These are phyloP conservation scores for Tylopilus sp. DNA, from an alignment of 1,284 basidiomycete species.

Conservation along the genomic window DNA sequence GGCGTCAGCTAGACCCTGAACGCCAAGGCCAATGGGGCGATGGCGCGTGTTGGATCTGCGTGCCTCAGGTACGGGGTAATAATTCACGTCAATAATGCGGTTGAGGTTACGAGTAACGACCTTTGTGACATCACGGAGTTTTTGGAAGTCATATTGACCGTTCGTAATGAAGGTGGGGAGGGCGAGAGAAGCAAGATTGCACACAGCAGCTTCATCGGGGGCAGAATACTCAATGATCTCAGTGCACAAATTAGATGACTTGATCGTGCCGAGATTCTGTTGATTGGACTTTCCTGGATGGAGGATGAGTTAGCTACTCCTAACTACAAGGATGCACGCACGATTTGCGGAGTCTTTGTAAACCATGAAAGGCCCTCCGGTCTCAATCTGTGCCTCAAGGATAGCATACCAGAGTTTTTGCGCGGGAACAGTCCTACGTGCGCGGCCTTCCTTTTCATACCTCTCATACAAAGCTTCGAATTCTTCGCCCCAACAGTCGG, in stretches of 20 bases:
- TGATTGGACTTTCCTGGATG: constrained; percentile 90
- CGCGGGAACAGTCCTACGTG: constrained; percentile 84
- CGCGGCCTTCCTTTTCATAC: constrained; percentile 92
- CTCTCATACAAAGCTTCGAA: constrained; percentile 88
- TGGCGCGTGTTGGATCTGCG: constrained; percentile 95
- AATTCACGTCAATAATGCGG: constrained; percentile 91
- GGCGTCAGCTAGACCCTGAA: constrained; percentile 96
- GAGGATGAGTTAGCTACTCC: constrained; percentile 4
- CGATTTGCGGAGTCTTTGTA: constrained; percentile 93
- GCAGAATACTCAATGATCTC: constrained; percentile 99
- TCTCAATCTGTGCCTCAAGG: constrained; percentile 96
- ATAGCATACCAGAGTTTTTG: constrained; percentile 99
- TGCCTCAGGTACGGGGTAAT: constrained; percentile 92
- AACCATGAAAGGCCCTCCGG: constrained; percentile 96
- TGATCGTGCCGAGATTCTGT: constrained; percentile 98
- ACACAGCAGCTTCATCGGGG: constrained; percentile 97
- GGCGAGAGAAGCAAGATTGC: constrained; percentile 97
- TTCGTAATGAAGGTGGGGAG: constrained; percentile 84
- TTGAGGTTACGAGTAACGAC: constrained; percentile 93
- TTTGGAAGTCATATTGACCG: constrained; percentile 87
- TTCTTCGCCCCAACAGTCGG: constrained; percentile 89
- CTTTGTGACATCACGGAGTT: constrained; percentile 92
- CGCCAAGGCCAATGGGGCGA: constrained; percentile 96
- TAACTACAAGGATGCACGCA: constrained; percentile 36
- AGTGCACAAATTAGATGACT: constrained; percentile 98